Percentiles rank a stretch among this genome's conserved stretches.
Evolutionary conservation across 768 basidiomycete species (phyloP).

Genomic region (Artomyces pyxidatus): DNA sequence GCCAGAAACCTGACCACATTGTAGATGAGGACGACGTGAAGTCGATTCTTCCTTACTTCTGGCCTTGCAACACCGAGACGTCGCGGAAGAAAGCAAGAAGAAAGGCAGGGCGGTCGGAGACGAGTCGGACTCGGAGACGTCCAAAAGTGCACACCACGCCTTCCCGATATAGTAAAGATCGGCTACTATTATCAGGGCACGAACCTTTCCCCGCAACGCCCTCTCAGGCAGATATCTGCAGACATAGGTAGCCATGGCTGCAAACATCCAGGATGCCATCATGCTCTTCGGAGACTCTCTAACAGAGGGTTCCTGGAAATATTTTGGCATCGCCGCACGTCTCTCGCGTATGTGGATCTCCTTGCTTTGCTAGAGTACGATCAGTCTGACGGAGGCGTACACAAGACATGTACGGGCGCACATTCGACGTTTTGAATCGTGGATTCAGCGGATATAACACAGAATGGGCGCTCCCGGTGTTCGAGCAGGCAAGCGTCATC

Average conservation of each 20-base stretch:
- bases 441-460: conserved; percentile 84
- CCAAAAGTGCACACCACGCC: no score
- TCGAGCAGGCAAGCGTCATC: conserved; percentile 45
- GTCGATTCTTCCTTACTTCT: no score
- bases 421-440: conserved; percentile 80
- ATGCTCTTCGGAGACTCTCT: conserved; percentile 80
- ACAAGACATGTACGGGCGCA: conserved; percentile 62
- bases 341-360: conserved; percentile 46
- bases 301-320: conserved; percentile 60
- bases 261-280: conserved; percentile 51
- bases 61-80: no score
- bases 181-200: no score
- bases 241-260: conserved; percentile 36
- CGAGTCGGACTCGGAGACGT: no score
- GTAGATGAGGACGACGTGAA: no score
- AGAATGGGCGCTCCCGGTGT: conserved; percentile 74
- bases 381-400: neutral
- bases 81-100: no score
- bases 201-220: no score
- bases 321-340: conserved; percentile 55
- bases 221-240: no score
- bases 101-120: no score
- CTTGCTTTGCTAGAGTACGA: neutral
- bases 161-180: no score
- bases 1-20: no score